Percentiles rank a stretch among this genome's conserved stretches.
phyloP scores from a whole-genome alignment of 164 flowering plant species.

The Sextonia rubra region DNA sequence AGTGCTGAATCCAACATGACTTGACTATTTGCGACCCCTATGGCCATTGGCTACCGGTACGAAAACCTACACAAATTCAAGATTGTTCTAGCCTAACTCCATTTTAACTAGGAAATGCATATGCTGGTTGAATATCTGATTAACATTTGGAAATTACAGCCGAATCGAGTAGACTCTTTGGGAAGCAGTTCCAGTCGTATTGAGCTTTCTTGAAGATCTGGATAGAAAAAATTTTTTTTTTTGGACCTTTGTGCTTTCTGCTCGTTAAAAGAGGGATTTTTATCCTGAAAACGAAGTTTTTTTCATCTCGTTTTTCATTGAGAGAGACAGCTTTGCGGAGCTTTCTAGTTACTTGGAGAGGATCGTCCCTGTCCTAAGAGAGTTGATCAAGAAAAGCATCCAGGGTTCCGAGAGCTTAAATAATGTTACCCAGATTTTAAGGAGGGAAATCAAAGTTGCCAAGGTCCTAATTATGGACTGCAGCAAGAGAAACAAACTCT shows the following conservation, averaged over 20 bases:
- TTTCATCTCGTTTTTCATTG: slow-evolving; percentile 16
- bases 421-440: slow-evolving; percentile 38
- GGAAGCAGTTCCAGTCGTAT: no score
- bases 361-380: slow-evolving; percentile 43
- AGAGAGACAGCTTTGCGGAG: slow-evolving; percentile 45
- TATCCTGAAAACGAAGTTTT: not conserved
- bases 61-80: no score
- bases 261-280: not conserved
- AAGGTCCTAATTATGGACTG: slow-evolving; percentile 46
- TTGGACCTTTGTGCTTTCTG: no score
- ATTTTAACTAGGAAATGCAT: no score
- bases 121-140: no score
- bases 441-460: slow-evolving; percentile 37
- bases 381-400: slow-evolving; percentile 31
- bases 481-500: slow-evolving; percentile 48
- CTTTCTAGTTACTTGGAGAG: slow-evolving; percentile 45
- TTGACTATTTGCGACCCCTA: no score
- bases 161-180: not conserved
- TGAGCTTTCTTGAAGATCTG: no score
- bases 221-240: no score
- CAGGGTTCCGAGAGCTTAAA: slow-evolving; percentile 32
- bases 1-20: no score
- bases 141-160: slow-evolving; percentile 1
- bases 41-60: no score
- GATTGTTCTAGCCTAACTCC: no score